Evolutionary conservation across 257 asterid genomes (phyloP).

Genomic region (Solanum phureja): DNA sequence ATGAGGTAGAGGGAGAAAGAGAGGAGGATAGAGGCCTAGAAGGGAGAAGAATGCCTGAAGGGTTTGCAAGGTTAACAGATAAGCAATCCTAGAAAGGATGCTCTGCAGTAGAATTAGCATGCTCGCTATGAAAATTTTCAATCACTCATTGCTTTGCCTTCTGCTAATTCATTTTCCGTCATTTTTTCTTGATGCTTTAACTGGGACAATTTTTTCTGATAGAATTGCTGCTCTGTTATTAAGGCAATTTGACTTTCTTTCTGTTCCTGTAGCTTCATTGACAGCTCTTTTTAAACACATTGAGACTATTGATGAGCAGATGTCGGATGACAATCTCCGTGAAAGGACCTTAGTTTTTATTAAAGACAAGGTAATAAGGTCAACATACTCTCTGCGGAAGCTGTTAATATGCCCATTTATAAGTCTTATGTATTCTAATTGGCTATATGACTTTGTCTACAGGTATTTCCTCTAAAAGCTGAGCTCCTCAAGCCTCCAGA

Average conservation of each 20-base stretch:
- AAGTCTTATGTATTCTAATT: neutral
- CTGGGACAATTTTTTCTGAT: neutral
- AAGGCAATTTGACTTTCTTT: neutral
- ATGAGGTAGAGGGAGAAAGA: neutral
- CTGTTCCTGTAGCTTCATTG: constrained; percentile 58
- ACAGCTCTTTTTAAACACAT: constrained; percentile 89
- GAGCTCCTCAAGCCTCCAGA: constrained; percentile 81
- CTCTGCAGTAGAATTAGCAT: neutral
- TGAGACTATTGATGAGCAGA: constrained; percentile 82
- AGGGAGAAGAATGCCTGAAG: neutral
- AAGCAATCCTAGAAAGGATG: neutral
- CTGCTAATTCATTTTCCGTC: neutral
- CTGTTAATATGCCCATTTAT: neutral
- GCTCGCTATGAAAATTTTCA: neutral
- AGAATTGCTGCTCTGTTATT: neutral
- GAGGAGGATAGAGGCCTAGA: neutral
- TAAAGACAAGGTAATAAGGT: constrained; percentile 63
- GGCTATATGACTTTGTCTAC: constrained; percentile 6
- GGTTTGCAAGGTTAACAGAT: neutral
- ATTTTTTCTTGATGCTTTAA: neutral
- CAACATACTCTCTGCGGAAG: neutral
- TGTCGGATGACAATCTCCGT: constrained; percentile 86
- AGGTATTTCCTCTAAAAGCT: constrained; percentile 85
- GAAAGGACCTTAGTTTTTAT: constrained; percentile 79
- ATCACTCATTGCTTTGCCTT: neutral